Conservation (phyloP, 2,329 filamentous ascomycete genomes). For the Colletotrichum sp. region DNA sequence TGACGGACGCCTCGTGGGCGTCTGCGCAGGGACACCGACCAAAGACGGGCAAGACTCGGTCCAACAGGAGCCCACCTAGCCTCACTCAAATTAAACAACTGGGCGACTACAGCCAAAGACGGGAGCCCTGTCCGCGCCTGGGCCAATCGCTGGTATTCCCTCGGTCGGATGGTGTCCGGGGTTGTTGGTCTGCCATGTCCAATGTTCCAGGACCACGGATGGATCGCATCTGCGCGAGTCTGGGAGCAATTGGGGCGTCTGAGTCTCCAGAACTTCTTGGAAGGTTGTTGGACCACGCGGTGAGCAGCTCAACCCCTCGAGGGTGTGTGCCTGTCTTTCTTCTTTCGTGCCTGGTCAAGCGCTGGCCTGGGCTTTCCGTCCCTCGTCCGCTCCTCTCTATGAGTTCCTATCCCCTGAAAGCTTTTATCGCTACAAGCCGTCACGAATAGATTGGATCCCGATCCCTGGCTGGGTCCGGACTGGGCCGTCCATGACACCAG, state of each 20-base stretch:
- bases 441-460: conserved; percentile 14
- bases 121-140: neutral
- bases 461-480: neutral
- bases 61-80: neutral
- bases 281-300: neutral
- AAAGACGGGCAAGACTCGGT: neutral
- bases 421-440: conserved; percentile 10
- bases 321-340: neutral
- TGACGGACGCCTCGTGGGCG: neutral
- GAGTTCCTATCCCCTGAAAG: neutral
- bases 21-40: neutral
- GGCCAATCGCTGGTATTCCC: conserved; percentile 13
- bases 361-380: neutral
- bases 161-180: neutral
- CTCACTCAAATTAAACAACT: conserved; percentile 19
- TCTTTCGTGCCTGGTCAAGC: neutral
- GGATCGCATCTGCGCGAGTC: neutral
- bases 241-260: neutral
- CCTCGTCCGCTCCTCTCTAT: neutral
- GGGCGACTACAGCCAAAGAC: conserved; percentile 2
- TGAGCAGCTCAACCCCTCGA: neutral
- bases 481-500: conserved; percentile 10
- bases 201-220: conserved; percentile 12
- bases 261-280: neutral
- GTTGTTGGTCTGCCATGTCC: neutral